A percentile compares a stretch with the other conserved stretches of the same genome.
phyloP scores from a whole-genome alignment of 495 filamentous ascomycete species.

The Penicillium odoratum region DNA sequence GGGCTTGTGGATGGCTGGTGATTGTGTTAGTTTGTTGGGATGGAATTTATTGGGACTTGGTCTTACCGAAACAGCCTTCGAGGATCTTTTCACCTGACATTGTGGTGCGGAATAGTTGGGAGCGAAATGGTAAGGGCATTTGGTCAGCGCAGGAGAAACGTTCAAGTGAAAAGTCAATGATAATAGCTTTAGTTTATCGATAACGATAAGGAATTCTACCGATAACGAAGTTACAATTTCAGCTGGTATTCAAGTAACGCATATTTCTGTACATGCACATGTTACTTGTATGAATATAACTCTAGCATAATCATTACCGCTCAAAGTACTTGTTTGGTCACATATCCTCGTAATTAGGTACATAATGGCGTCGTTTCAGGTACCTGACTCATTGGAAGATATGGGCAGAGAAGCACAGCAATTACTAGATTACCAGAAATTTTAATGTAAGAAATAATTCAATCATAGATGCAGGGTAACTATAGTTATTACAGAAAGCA shows the following conservation, averaged over 20 bases:
- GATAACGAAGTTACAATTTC: no score
- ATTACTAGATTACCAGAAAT: no score
- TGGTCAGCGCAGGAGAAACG: conserved; percentile 4
- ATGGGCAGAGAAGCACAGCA: no score
- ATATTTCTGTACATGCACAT: not conserved
- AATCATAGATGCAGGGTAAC: conserved; percentile 26
- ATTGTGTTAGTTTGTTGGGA: not conserved
- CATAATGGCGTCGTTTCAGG: no score
- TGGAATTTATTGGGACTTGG: conserved; percentile 8
- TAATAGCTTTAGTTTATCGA: conserved; percentile 1
- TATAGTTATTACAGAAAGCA: conserved; percentile 28
- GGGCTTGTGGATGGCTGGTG: conserved; percentile 87
- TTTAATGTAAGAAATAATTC: conserved; percentile 6
- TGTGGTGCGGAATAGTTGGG: conserved; percentile 45
- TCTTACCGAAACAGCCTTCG: conserved; percentile 72
- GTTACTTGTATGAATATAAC: not conserved
- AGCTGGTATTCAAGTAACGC: not conserved
- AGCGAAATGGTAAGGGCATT: conserved; percentile 36
- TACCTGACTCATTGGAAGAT: no score
- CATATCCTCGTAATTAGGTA: no score
- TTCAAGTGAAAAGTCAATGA: not conserved
- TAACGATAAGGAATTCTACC: not conserved
- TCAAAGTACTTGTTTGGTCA: no score
- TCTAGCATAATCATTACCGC: not conserved
- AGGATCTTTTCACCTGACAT: conserved; percentile 61